These are phyloP conservation scores for Trypethelium eluteriae DNA, from an alignment of 495 filamentous ascomycete genomes.

Conservation along the genomic window DNA sequence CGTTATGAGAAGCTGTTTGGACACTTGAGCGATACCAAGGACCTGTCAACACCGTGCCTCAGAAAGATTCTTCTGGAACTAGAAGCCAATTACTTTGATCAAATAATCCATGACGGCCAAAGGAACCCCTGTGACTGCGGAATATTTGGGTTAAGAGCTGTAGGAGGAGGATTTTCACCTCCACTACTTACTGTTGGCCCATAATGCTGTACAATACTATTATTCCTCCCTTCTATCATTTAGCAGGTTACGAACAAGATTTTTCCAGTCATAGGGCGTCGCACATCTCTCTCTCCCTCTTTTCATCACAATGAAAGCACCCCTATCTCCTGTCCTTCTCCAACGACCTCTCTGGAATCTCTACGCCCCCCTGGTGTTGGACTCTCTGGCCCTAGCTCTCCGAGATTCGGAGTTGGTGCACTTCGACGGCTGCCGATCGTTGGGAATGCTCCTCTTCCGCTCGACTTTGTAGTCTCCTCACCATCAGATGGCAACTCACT, in stretches of 20 bases:
- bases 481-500: background rate
- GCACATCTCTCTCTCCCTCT: background rate
- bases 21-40: too few relatives aligned
- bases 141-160: too few relatives aligned
- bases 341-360: background rate
- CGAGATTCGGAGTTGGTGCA: background rate
- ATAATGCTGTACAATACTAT: background rate
- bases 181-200: too few relatives aligned
- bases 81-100: too few relatives aligned
- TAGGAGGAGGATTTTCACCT: too few relatives aligned
- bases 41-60: too few relatives aligned
- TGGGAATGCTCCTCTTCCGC: background rate
- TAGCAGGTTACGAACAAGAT: too few relatives aligned
- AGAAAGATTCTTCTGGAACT: too few relatives aligned
- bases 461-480: background rate
- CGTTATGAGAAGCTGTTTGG: too few relatives aligned
- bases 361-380: background rate
- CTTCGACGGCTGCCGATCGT: background rate
- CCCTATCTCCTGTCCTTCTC: background rate
- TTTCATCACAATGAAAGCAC: background rate
- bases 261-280: too few relatives aligned
- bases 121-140: too few relatives aligned
- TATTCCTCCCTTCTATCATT: background rate
- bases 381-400: background rate
- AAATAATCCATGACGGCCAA: too few relatives aligned